Percentiles rank a stretch among this genome's conserved stretches.
phyloP scores from a whole-genome alignment of 768 basidiomycete genomes.

The Agaricus subrufescens region DNA sequence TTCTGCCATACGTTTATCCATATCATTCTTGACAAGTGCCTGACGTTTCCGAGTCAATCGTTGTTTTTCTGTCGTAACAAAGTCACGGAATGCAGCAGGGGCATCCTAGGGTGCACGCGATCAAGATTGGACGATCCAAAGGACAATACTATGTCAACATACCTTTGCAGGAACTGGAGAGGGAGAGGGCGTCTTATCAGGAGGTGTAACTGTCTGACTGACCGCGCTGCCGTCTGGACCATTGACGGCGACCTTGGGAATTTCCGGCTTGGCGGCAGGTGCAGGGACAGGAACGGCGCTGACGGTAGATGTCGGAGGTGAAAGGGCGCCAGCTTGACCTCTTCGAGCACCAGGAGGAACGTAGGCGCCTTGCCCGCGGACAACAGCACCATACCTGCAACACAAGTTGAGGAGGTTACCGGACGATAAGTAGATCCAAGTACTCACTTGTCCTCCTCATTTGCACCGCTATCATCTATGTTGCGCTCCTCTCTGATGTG shows the following conservation, averaged over 20 bases:
- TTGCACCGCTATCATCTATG: constrained; percentile 67
- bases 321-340: constrained; percentile 21
- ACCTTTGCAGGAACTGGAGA: constrained; percentile 52
- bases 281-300: constrained; percentile 12
- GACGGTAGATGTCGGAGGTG: constrained; percentile 18
- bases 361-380: constrained; percentile 85
- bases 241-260: constrained; percentile 75
- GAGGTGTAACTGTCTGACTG: constrained; percentile 35
- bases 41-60: constrained; percentile 88
- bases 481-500: constrained; percentile 91
- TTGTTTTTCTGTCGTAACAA: constrained; percentile 89
- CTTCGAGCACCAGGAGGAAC: constrained; percentile 89
- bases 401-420: constrained; percentile 16
- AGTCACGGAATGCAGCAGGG: constrained; percentile 83
- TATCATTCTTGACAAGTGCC: constrained; percentile 83
- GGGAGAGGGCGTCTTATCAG: constrained; percentile 64
- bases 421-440: constrained; percentile 11
- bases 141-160: constrained; percentile 6
- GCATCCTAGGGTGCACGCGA: constrained; percentile 22
- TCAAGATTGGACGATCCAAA: background rate
- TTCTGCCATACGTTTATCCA: constrained; percentile 93
- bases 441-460: constrained; percentile 94
- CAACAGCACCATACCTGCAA: constrained; percentile 86
- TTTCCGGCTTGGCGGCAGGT: constrained; percentile 33
- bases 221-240: constrained; percentile 66